phyloP scores from a whole-genome alignment of 2,329 filamentous ascomycete genomes.

The Teratosphaeria nubilosa region DNA sequence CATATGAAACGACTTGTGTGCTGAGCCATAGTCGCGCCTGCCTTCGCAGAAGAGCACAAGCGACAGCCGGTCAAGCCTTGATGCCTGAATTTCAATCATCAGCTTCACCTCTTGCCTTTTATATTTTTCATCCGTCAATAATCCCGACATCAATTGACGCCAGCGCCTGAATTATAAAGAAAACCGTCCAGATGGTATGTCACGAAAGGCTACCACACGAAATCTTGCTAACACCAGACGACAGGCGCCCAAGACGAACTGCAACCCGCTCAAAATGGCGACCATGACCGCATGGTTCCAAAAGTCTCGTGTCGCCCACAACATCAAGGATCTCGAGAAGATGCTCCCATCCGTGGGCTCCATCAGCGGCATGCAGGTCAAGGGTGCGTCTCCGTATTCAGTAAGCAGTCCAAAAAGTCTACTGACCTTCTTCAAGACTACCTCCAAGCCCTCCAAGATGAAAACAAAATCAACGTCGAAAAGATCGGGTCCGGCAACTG shows the following conservation, averaged over 20 bases:
- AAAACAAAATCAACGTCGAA: conserved; percentile 52
- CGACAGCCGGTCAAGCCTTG: not conserved
- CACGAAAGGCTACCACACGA: not conserved
- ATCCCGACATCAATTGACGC: not conserved
- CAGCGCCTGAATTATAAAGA: not conserved
- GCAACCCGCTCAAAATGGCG: conserved; percentile 48
- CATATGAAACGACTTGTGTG: not conserved
- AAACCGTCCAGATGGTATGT: not conserved
- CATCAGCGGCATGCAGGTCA: conserved; percentile 52
- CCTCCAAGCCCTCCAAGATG: conserved; percentile 51
- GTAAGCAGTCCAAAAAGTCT: not conserved
- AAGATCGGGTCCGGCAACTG: conserved; percentile 63
- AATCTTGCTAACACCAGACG: not conserved
- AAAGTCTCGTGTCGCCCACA: conserved; percentile 51
- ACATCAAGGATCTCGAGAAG: conserved; percentile 59
- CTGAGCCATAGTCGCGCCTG: not conserved
- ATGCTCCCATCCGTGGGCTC: conserved; percentile 49
- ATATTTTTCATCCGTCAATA: not conserved
- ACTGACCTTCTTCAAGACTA: conserved; percentile 39
- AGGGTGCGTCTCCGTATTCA: conserved; percentile 11
- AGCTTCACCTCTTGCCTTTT: not conserved
- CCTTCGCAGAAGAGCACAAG: not conserved
- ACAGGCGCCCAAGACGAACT: conserved; percentile 45
- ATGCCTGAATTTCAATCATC: not conserved
- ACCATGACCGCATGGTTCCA: conserved; percentile 51